These are phyloP conservation scores for Circinella minor DNA, from an alignment of 371 early-diverging fungal species.

Conservation along the genomic window DNA sequence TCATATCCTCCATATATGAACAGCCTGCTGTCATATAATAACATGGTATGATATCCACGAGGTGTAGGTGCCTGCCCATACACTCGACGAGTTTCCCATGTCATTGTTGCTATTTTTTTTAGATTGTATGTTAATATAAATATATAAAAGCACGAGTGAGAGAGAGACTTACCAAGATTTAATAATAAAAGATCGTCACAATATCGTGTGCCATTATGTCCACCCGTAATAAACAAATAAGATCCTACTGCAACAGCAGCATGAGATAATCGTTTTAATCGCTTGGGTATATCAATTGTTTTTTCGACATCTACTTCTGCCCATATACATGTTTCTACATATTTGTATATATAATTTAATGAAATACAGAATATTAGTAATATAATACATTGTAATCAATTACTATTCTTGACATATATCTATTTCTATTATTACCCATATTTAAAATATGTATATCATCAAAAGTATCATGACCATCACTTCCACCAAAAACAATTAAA, in stretches of 20 bases:
- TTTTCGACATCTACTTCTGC: slow-evolving; percentile 46
- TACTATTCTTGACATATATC: neutral
- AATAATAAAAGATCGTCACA: slow-evolving; percentile 77
- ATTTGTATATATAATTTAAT: slow-evolving; percentile 28
- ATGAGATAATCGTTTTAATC: slow-evolving; percentile 78
- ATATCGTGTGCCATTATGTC: slow-evolving; percentile 85
- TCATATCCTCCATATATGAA: slow-evolving; percentile 88
- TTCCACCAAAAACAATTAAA: slow-evolving; percentile 82
- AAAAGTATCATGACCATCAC: slow-evolving; percentile 86
- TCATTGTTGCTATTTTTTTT: slow-evolving; percentile 64
- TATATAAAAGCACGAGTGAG: neutral
- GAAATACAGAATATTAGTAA: neutral
- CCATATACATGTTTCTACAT: slow-evolving; percentile 46
- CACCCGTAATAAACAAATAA: slow-evolving; percentile 84
- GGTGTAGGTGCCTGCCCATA: slow-evolving; percentile 73
- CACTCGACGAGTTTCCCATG: slow-evolving; percentile 77
- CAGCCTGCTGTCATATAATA: slow-evolving; percentile 79
- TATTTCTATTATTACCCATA: slow-evolving; percentile 31
- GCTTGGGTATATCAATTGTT: slow-evolving; percentile 50
- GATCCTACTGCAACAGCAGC: slow-evolving; percentile 82
- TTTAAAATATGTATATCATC: slow-evolving; percentile 72
- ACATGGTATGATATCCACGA: slow-evolving; percentile 88
- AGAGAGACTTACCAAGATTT: slow-evolving; percentile 66
- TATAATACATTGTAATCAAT: neutral
- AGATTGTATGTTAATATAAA: neutral